Percentiles rank a stretch among this genome's conserved stretches.
phyloP scores from a whole-genome alignment of 129 eudicot genomes.

The Sambucus nigra region DNA sequence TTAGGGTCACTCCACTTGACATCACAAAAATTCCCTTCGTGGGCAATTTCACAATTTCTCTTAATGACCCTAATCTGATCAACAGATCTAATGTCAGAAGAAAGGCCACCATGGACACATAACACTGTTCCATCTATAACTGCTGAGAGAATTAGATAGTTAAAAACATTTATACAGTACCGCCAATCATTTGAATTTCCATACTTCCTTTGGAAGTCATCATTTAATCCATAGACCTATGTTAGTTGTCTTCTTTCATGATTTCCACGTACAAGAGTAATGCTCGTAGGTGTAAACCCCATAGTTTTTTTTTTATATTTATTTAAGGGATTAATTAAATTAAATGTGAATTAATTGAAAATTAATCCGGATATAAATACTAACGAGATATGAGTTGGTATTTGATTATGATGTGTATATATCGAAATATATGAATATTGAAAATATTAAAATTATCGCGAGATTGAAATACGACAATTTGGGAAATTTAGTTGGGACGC shows the following conservation, averaged over 20 bases:
- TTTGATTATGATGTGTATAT: no score
- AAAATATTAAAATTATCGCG: no score
- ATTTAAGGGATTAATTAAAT: no score
- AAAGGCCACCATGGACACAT: conserved; percentile 98
- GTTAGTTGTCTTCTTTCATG: conserved; percentile 98
- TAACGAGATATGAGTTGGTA: no score
- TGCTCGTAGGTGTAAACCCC: conserved; percentile 96
- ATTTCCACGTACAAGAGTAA: conserved; percentile 94
- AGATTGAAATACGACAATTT: no score
- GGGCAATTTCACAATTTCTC: conserved; percentile 95
- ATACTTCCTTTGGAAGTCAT: conserved; percentile 94
- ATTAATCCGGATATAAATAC: no score
- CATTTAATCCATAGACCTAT: conserved; percentile 93
- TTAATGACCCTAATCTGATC: conserved; percentile 96
- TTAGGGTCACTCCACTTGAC: conserved; percentile 99
- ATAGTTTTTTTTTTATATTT: no score
- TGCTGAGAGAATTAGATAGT: conserved; percentile 88
- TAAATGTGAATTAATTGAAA: no score
- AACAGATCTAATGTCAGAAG: conserved; percentile 88
- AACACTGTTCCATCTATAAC: conserved; percentile 97
- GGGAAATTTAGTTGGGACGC: no score
- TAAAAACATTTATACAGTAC: conserved; percentile 96
- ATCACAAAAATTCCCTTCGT: conserved; percentile 98
- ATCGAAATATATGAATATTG: no score
- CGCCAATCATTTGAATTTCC: conserved; percentile 99